A percentile compares a stretch with the other conserved stretches of the same genome.
These are phyloP conservation scores for Curvularia sp. DNA, from an alignment of 2,329 filamentous ascomycete species.

Conservation along the genomic window DNA sequence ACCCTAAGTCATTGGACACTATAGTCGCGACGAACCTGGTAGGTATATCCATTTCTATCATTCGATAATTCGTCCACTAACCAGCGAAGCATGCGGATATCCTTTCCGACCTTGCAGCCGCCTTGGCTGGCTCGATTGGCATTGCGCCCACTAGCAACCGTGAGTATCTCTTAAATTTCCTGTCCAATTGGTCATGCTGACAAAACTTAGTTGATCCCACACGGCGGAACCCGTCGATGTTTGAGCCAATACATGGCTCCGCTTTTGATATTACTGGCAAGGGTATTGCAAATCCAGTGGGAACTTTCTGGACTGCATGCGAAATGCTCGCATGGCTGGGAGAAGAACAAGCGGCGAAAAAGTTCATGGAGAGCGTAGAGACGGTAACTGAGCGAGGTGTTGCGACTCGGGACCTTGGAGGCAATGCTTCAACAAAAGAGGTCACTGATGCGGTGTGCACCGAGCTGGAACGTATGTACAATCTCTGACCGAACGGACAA, in stretches of 20 bases:
- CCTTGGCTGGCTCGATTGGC: slow-evolving; percentile 73
- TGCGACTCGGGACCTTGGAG: slow-evolving; percentile 63
- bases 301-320: slow-evolving; percentile 65
- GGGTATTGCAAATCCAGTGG: slow-evolving; percentile 64
- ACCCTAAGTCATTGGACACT: slow-evolving; percentile 66
- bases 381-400: slow-evolving; percentile 60
- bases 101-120: slow-evolving; percentile 73
- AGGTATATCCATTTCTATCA: slow-evolving; percentile 4
- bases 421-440: slow-evolving; percentile 52
- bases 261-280: slow-evolving; percentile 66
- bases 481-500: not conserved
- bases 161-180: not conserved
- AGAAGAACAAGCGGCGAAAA: slow-evolving; percentile 58
- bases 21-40: slow-evolving; percentile 68
- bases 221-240: slow-evolving; percentile 65
- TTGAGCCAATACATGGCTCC: slow-evolving; percentile 67
- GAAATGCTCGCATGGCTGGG: slow-evolving; percentile 67
- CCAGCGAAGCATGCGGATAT: slow-evolving; percentile 63
- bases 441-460: slow-evolving; percentile 54
- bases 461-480: slow-evolving; percentile 43
- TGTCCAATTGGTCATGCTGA: not conserved
- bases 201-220: slow-evolving; percentile 63
- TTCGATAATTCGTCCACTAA: not conserved
- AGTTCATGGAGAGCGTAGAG: slow-evolving; percentile 61
- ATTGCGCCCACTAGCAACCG: slow-evolving; percentile 73